Base-by-base conservation (phyloP, 2,329 filamentous ascomycete species). In the Fonsecaea nubica region DNA sequence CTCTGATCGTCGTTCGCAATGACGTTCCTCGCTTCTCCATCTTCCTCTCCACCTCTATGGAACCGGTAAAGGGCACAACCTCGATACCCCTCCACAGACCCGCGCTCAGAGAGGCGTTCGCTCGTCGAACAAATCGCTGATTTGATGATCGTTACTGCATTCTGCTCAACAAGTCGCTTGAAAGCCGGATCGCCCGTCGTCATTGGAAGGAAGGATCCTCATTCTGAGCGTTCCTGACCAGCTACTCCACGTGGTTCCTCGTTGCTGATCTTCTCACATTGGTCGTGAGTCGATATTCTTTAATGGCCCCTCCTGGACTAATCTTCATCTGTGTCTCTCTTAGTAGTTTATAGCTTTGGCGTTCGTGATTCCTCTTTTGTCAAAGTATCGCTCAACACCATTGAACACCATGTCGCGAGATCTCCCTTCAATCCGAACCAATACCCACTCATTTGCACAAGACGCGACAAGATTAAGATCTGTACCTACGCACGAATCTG, bases 21-120 rank as follows among this genome's bases (percentile, higher is more conserved):
- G 45, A 50, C 45, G 45, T 50, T 50, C 18, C 45, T 50, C 40
- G 45, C 18, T 50, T 50, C 45, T 21, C 18, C 45, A 50, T 18
- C 42, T 8, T 21, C 21, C 45, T 50, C 21, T 4, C 25, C 25
- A 18, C 15, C 40, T 42, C 40, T 18, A 42, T 25, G 18, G 45
- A 50, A 25, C 25, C 45, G 18, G 18, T 25, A 7, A 25, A 25
- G 18, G 45, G 45, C 5, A 50, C 9, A n/a, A 3, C 10, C 40
- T 42, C 40, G 15, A 10, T 50, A 3, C 18, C 45, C 25, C 45
- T 25, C 45, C 45, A 25, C 18, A 25, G 4, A 25, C 12, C 25
- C 45, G 21, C 45, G 21, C 4, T 25, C n/a, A 7, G n/a, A 45
- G 40, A 45, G 6, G 25, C 25, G 2, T 25, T 5, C 40, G 7